These are phyloP conservation scores for Vitis hybrid DNA, from an alignment of 177 flowering plant genomes.

Conservation along the genomic window DNA sequence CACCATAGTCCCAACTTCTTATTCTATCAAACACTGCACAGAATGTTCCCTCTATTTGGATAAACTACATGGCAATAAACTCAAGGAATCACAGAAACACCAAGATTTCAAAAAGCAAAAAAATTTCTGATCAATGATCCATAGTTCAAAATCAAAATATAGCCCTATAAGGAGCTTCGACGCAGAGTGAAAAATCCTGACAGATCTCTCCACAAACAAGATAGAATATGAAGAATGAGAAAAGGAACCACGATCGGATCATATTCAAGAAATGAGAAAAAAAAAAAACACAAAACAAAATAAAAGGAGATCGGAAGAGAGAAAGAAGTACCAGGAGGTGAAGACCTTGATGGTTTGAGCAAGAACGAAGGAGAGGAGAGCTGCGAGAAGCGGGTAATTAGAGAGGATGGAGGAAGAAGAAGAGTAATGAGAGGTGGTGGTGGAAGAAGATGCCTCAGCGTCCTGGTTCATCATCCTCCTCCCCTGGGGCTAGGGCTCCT, in stretches of 20 bases:
- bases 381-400: conserved; percentile 60
- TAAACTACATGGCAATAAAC: too few species aligned
- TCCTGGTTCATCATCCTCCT: conserved; percentile 8
- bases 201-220: neutral
- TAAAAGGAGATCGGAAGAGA: neutral
- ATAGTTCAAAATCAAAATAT: too few species aligned
- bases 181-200: too few species aligned
- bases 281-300: neutral
- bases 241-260: neutral
- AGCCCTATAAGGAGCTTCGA: too few species aligned
- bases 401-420: conserved; percentile 29
- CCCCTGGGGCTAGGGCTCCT: neutral
- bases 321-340: conserved; percentile 54
- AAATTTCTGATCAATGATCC: too few species aligned
- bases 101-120: too few species aligned
- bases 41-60: too few species aligned
- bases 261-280: neutral
- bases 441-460: conserved; percentile 1
- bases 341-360: conserved; percentile 70
- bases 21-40: too few species aligned
- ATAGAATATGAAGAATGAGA: neutral
- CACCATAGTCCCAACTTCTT: too few species aligned
- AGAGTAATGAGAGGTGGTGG: neutral
- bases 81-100: too few species aligned
- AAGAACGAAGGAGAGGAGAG: conserved; percentile 54